Conservation (phyloP, 148 eudicot genomes). For the Chenopodium formosanum region DNA sequence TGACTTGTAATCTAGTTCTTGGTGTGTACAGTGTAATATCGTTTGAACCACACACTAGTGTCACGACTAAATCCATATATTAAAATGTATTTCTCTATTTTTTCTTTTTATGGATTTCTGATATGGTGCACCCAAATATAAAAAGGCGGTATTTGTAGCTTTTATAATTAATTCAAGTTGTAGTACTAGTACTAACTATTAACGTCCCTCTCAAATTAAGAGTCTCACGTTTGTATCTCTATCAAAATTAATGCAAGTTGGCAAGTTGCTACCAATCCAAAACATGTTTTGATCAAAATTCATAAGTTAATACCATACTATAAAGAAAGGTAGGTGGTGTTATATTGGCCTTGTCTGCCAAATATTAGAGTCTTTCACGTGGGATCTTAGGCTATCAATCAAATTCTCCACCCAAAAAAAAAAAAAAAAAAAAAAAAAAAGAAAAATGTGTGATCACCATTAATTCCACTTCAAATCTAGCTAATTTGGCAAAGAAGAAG, state of each 20-base stretch:
- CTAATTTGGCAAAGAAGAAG: neutral
- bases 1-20: no score
- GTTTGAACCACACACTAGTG: no score
- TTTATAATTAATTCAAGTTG: neutral
- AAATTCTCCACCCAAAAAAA: neutral
- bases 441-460: neutral
- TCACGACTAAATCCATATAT: no score
- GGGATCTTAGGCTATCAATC: conserved; percentile 4
- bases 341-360: conserved; percentile 5
- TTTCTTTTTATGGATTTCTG: neutral
- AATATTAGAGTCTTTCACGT: conserved; percentile 8
- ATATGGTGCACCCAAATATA: neutral
- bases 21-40: no score
- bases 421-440: neutral
- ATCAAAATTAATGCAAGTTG: conserved; percentile 8
- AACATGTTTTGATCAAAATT: neutral
- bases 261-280: conserved; percentile 19
- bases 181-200: neutral
- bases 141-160: neutral
- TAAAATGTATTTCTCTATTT: no score
- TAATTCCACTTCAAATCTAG: neutral
- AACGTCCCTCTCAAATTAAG: neutral
- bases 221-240: neutral
- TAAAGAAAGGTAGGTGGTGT: neutral
- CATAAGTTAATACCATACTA: neutral